Evolutionary conservation across 1,284 basidiomycete species (phyloP), one percentile per base, ranked within the genome.

Genomic region (Ganoderma lingzhi): DNA sequence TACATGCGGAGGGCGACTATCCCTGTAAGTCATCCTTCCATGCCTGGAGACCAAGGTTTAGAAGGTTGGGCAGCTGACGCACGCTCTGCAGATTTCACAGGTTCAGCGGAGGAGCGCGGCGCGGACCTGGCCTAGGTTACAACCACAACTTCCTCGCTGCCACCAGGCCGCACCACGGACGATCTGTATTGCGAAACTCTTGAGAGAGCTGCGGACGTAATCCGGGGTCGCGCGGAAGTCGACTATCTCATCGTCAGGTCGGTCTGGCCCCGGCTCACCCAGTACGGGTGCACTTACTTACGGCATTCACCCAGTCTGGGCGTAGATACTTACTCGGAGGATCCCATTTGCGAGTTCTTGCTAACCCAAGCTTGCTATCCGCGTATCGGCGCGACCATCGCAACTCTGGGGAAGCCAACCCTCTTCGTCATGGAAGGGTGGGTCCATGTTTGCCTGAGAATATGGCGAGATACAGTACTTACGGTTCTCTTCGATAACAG

Each of bases 391-490:
- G 59, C 51, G 39, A 62, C 75, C n/a, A 79, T 82, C 17, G 73
- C 75, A 15, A 59, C 62, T 19, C 23, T 79, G 0, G 62, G 64
- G n/a, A 73, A 74, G 56, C 77, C 74, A 12, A 80, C 79, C 15
- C 70, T 81, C 30, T 82, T 82, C 63, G 75, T 79, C 9, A 77
- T 83, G 79, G 82, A 83, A 74, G 79, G 82, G 82, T 80, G 64
- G 67, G 77, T 67, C 19, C 42, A 8, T 32, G 42, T 2, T 62
- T 28, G 23, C 28, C 10, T 56, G 28, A 19, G 53, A 56, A 19
- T 56, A 14, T 56, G 15, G 6, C 8, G 19, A 23, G 53, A 35
- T 32, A 35, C 30, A 10, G n/a, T 8, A 8, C 56, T 56, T 23
- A 59, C 30, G 39, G n/a, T 19, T 10, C 45, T 9, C 35, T 37